Conservation (phyloP, 768 basidiomycete genomes). For the Phylloporus arenicola region DNA sequence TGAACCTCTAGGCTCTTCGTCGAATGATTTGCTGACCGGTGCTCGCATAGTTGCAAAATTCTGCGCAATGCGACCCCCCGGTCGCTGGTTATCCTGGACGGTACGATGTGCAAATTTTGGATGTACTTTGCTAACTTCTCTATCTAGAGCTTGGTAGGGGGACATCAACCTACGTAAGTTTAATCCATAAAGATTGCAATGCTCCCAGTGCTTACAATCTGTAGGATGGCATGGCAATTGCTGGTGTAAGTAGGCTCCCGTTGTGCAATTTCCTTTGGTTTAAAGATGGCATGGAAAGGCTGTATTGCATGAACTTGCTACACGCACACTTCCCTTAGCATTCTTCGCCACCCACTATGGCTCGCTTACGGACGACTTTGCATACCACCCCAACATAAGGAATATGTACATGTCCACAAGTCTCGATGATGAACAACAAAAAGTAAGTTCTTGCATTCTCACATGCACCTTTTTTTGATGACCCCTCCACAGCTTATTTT, state of each 20-base stretch:
- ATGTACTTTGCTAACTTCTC: constrained; percentile 7
- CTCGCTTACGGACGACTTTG: constrained; percentile 89
- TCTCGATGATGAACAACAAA: constrained; percentile 87
- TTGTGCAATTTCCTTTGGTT: background rate
- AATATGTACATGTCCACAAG: constrained; percentile 96
- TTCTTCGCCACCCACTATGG: constrained; percentile 99
- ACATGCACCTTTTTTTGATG: background rate
- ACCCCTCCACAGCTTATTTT: constrained; percentile 64
- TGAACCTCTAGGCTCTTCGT: constrained; percentile 26
- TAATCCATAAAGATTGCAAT: background rate
- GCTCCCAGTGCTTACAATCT: constrained; percentile 12
- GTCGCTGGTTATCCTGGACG: constrained; percentile 92
- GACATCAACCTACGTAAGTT: constrained; percentile 83
- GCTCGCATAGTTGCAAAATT: constrained; percentile 73
- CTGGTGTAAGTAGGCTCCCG: constrained; percentile 50
- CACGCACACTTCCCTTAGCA: constrained; percentile 82
- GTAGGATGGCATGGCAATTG: constrained; percentile 98
- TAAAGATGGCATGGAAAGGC: constrained; percentile 43
- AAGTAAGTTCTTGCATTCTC: constrained; percentile 41
- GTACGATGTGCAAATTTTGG: constrained; percentile 38
- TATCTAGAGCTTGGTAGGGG: constrained; percentile 83
- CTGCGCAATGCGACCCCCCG: constrained; percentile 89
- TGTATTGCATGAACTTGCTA: constrained; percentile 91
- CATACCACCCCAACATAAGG: constrained; percentile 86
- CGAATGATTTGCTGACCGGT: background rate